Evolutionary conservation across 495 filamentous ascomycete genomes (phyloP).

Genomic region (Podospora pseudopauciseta): DNA sequence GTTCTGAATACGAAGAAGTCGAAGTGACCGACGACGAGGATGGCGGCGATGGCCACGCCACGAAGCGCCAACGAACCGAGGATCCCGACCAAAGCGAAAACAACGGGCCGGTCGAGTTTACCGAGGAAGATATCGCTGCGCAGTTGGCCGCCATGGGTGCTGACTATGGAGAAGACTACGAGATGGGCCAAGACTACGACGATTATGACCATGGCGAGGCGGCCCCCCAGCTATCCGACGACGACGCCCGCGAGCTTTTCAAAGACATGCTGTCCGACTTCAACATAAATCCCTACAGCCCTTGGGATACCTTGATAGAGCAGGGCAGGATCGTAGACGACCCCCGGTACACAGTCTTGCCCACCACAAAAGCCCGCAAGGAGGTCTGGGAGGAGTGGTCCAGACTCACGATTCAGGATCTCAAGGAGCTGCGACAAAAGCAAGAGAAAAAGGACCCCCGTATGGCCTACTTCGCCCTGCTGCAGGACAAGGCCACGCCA

Average conservation of each 20-base stretch:
- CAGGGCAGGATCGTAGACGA: slow-evolving; percentile 83
- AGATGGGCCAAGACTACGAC: slow-evolving; percentile 62
- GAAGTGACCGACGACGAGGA: slow-evolving; percentile 74
- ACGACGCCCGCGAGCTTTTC: slow-evolving; percentile 70
- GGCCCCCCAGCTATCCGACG: slow-evolving; percentile 61
- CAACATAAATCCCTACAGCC: slow-evolving; percentile 78
- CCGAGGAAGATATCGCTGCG: slow-evolving; percentile 91
- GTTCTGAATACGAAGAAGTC: slow-evolving; percentile 79
- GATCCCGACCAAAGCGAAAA: slow-evolving; percentile 36
- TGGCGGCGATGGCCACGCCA: slow-evolving; percentile 44
- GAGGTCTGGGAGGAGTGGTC: slow-evolving; percentile 83
- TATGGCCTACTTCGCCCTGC: slow-evolving; percentile 77
- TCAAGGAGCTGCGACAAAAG: slow-evolving; percentile 68
- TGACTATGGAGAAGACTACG: slow-evolving; percentile 61
- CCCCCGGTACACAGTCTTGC: slow-evolving; percentile 74
- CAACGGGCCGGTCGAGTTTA: slow-evolving; percentile 71
- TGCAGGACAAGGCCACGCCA: slow-evolving; percentile 74
- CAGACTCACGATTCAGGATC: slow-evolving; percentile 61
- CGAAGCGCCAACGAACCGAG: slow-evolving; percentile 66
- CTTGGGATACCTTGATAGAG: slow-evolving; percentile 84
- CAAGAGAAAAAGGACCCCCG: slow-evolving; percentile 81
- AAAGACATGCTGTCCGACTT: slow-evolving; percentile 81
- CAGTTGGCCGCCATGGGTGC: slow-evolving; percentile 85
- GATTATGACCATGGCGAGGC: slow-evolving; percentile 70
- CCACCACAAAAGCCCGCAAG: slow-evolving; percentile 74